These are phyloP conservation scores for Cutaneotrichosporon sp. DNA, from an alignment of 1,284 basidiomycete genomes.

Conservation along the genomic window DNA sequence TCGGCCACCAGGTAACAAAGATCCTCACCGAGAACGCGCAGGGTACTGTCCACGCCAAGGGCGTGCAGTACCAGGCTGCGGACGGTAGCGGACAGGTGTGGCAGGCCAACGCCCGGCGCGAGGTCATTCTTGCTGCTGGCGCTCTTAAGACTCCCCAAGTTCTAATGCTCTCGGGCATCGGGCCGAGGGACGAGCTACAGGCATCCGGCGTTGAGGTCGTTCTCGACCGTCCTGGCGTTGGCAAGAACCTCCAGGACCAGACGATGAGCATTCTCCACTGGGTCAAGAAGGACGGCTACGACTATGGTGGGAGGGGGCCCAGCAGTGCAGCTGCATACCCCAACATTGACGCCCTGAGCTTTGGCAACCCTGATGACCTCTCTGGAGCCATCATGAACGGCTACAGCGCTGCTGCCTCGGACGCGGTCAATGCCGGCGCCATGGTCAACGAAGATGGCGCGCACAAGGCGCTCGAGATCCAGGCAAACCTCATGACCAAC, in stretches of 20 bases:
- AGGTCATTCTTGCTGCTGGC: constrained; percentile 55
- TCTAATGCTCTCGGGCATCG: constrained; percentile 65
- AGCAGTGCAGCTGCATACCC: constrained; percentile 24
- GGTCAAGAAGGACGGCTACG: constrained; percentile 31
- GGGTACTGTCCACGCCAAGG: constrained; percentile 54
- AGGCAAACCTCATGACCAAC: constrained; percentile 30
- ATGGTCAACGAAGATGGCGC: constrained; percentile 20
- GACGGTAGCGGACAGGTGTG: constrained; percentile 44
- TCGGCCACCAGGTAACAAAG: constrained; percentile 57
- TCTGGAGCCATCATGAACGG: constrained; percentile 2
- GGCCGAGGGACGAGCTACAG: constrained; percentile 57
- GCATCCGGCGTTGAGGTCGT: constrained; percentile 52
- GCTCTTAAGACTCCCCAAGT: constrained; percentile 62
- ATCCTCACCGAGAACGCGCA: constrained; percentile 50
- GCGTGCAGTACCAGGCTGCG: constrained; percentile 52
- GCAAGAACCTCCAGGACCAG: constrained; percentile 69
- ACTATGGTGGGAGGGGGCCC: constrained; percentile 18
- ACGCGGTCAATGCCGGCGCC: constrained; percentile 23
- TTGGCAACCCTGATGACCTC: constrained; percentile 1
- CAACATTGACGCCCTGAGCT: constrained; percentile 21
- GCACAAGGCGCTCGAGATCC: constrained; percentile 26
- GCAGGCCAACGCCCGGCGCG: constrained; percentile 52
- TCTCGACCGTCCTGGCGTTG: constrained; percentile 60
- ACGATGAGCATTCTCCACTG: constrained; percentile 32
- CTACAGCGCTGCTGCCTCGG: constrained; percentile 23